Evolutionary conservation across 345 rosid genomes (phyloP), one percentile per base, ranked within the genome.

Genomic region (Populus pruinosa): DNA sequence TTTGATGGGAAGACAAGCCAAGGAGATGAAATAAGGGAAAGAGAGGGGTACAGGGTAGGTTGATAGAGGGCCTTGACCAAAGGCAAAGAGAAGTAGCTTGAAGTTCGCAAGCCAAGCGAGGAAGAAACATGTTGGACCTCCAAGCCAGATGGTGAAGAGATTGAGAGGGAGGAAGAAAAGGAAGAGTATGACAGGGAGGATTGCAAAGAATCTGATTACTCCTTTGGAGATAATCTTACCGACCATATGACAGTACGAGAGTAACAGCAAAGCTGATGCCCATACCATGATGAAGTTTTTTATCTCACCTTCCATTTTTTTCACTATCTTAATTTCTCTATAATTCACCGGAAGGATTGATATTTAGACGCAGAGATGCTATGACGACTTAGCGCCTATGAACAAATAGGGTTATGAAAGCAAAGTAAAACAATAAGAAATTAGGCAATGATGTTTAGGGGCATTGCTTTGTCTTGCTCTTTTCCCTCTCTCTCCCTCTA

Each of bases 1-100:
- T 67, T 82, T 82, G 41, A 78, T 79, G 56, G 86, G 86, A 13
- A 83, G 53, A 67, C 81, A 77, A 13, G 86, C 76, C 41, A 80
- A 12, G 16, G 79, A 76, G 44, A 77, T 29, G 76, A 83, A 83
- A 25, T 18, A 7, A 18, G 35, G 23, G 23, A 59, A 16, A 74
- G 53, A 38, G 77, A 44, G 63, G 69, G 49, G 18, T 72, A 47
- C 16, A 4, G 72, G 85, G 47, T 4, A 70, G 41, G 70, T 18
- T 2, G 70, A 67, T 67, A 78, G 50, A 65, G 81, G 81, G n/a
- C 81, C 81, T 27, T 72, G 56, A 12, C 71, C 71, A 10, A 64
- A 78, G 31, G 72, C 75, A 20, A 77, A 77, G 31, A 77, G 75
- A 17, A 77, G 67, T 62, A 77, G 80, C 44, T 77, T 77, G 75